A percentile compares a stretch with the other conserved stretches of the same genome.
phyloP scores from a whole-genome alignment of 352 stramenopile genomes.

The Pilasporangium apinafurcum region DNA sequence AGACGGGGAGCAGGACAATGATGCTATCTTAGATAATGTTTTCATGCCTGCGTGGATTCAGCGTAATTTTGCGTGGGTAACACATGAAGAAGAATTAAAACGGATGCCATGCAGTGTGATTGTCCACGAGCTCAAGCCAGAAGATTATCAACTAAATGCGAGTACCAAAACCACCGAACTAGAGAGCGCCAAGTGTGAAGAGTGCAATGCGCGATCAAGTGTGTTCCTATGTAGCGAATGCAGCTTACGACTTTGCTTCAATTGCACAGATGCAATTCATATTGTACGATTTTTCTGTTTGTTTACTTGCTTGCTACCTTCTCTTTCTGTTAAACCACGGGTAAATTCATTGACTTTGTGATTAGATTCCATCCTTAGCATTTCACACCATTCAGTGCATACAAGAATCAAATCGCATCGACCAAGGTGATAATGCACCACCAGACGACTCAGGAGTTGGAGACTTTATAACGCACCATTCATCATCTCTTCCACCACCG shows the following conservation, averaged over 20 bases:
- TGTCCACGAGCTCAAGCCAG: too few species aligned
- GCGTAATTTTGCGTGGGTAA: conserved; percentile 21
- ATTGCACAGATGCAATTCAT: conserved; percentile 68
- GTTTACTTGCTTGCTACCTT: background rate
- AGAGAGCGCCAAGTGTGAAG: conserved; percentile 26
- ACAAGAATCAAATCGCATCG: background rate
- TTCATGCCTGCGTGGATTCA: conserved; percentile 29
- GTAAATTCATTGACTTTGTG: background rate
- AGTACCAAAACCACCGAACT: background rate
- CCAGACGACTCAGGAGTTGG: background rate
- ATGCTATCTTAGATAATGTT: background rate
- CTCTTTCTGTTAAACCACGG: background rate
- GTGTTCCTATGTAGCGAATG: conserved; percentile 43
- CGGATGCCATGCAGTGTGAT: too few species aligned
- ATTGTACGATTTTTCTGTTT: conserved; percentile 49
- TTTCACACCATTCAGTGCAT: conserved; percentile 16
- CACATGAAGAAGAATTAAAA: conserved; percentile 14
- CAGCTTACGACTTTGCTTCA: conserved; percentile 37
- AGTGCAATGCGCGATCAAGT: conserved; percentile 26
- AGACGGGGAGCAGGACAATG: background rate
- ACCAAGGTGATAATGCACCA: background rate
- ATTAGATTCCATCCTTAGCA: conserved; percentile 39
- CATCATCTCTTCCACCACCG: background rate
- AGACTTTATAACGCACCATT: too few species aligned
- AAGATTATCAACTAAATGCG: background rate